Evolutionary conservation across 768 basidiomycete genomes (phyloP), one percentile per base, ranked within the genome.

Genomic region (Phylloporus rhodoxanthus): DNA sequence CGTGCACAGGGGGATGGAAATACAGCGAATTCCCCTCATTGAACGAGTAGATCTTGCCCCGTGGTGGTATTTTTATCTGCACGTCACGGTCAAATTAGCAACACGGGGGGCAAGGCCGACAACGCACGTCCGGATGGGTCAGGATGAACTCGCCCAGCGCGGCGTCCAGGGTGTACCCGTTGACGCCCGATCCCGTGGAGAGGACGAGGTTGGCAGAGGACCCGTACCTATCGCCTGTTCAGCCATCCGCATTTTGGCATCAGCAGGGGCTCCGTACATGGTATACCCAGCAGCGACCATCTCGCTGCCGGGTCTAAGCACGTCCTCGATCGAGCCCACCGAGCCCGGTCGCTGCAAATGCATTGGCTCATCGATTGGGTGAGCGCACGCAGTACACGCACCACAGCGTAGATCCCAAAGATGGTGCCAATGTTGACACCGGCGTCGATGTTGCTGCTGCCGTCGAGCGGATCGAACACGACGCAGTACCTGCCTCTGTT

Each of bases 41-140:
- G 78, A 98, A 95, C 3, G 94, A 97, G 74, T 99, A 99, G 64
- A 99, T 99, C 74, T 98, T 98, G 57, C 96, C 96, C 43, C 96
- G 85, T 9, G 82, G 57, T 7, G 96, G 96, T 56, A 99, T 91
- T 70, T 82, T 80, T 70, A 99, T 99, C 87, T 90, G 62, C 20
- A 17, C 14, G 10, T 15, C 47, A 23, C 10, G 14, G 21, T 56
- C 47, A 50, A 13, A 32, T 46, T 34, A 30, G 48, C 44, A 20
- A 20, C 8, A 33, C 34, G 32, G 23, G 2, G 32, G 23, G 2
- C 23, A 47, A 51, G 57, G n/a, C 38, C 33, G 25, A 53, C 41
- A 8, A 67, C 80, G 42, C 63, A 90, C 88, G 62, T 97, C 83
- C 21, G 95, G 95, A 73, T 99, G 96, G 26, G 96, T 99, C 50